Percentiles rank a stretch among this genome's conserved stretches.
These are phyloP conservation scores for Scalesia atractyloides DNA, from an alignment of 129 eudicot genomes.

Conservation along the genomic window DNA sequence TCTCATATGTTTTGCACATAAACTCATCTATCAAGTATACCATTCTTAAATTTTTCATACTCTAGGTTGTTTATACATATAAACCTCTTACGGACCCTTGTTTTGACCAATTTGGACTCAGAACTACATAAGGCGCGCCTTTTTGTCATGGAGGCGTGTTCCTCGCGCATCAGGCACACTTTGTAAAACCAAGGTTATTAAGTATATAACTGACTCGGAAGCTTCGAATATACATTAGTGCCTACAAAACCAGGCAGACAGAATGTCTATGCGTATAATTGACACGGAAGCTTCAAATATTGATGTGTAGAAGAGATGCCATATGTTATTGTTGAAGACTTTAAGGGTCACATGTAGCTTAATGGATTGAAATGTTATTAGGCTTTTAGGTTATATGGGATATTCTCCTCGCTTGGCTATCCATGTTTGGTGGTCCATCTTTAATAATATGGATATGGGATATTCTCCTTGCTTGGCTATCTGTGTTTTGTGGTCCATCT, in stretches of 20 bases:
- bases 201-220: slow-evolving; percentile 3
- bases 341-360: neutral
- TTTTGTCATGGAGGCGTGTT: no score
- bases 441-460: slow-evolving; percentile 3
- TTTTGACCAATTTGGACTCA: no score
- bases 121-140: no score
- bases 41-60: no score
- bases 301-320: neutral
- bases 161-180: no score
- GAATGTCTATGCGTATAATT: neutral
- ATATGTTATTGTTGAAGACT: neutral
- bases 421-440: slow-evolving; percentile 7
- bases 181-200: neutral
- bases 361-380: neutral
- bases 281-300: neutral
- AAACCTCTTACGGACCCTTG: no score
- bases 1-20: no score
- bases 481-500: slow-evolving; percentile 8
- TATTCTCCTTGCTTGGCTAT: neutral
- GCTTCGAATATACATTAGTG: neutral
- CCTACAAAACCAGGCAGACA: no score
- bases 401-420: neutral
- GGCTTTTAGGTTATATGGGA: neutral
- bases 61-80: no score
- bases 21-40: no score